Conservation (phyloP, 78 protist species). For the Pigoraptor vietnamica region DNA sequence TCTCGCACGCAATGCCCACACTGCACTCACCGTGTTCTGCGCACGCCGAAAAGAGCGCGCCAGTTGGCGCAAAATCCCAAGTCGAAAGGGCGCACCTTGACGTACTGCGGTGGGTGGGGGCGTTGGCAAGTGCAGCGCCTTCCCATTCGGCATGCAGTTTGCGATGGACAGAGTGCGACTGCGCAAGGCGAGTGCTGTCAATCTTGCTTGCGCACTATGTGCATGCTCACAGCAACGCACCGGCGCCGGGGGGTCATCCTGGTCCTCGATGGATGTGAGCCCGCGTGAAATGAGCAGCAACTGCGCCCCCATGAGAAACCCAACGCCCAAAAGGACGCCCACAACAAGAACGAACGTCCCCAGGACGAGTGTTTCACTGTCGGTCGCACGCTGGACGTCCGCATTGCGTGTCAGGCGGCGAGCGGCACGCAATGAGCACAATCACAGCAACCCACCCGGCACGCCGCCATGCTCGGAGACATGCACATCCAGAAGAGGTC, state of each 20-base stretch:
- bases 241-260: neutral
- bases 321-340: neutral
- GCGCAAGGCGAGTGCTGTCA: too few relatives aligned
- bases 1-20: neutral
- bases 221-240: too few relatives aligned
- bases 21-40: neutral
- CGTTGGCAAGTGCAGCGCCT: too few relatives aligned
- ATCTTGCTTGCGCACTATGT: too few relatives aligned
- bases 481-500: neutral
- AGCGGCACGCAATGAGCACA: neutral
- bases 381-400: neutral
- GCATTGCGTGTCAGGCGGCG: too few relatives aligned
- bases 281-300: neutral
- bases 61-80: neutral
- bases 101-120: too few relatives aligned
- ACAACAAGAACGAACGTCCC: neutral
- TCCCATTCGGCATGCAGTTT: too few relatives aligned
- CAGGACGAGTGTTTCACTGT: neutral
- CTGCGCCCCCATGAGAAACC: neutral
- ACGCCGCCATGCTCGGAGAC: neutral
- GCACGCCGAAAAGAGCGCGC: neutral
- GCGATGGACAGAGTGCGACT: too few relatives aligned
- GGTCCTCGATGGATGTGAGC: neutral
- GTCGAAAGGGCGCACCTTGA: neutral
- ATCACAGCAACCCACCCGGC: neutral